Evolutionary conservation across 257 asterid genomes (phyloP).

Genomic region (Gardenia jasminoides): DNA sequence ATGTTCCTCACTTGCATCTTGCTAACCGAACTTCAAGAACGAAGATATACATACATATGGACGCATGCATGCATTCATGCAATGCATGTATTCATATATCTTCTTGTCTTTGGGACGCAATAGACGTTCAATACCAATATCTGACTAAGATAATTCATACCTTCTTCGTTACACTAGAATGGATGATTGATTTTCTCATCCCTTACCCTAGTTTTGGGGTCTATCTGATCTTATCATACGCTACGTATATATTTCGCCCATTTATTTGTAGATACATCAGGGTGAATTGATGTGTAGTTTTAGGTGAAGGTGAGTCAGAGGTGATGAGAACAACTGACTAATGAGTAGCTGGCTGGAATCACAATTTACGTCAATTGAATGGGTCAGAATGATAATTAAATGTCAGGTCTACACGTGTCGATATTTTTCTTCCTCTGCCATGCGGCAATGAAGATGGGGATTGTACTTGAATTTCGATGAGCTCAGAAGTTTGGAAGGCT

Average conservation of each 20-base stretch:
- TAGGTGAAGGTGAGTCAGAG: background rate
- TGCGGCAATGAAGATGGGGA: background rate
- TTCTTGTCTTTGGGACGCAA: too few species aligned
- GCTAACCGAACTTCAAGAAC: too few species aligned
- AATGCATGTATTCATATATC: too few species aligned
- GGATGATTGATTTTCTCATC: background rate
- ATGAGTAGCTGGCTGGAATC: background rate
- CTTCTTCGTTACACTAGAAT: too few species aligned
- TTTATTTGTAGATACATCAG: too few species aligned
- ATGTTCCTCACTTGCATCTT: too few species aligned
- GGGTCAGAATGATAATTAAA: background rate
- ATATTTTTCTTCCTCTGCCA: background rate
- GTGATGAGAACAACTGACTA: background rate
- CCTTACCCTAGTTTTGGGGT: background rate
- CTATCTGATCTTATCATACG: background rate
- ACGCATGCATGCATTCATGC: too few species aligned
- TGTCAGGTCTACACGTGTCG: background rate
- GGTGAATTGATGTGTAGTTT: background rate
- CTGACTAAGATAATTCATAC: too few species aligned
- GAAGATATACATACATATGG: too few species aligned
- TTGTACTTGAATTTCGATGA: constrained; percentile 8
- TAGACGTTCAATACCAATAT: too few species aligned
- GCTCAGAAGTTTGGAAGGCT: background rate
- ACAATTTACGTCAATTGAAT: background rate
- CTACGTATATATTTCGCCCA: too few species aligned